These are phyloP conservation scores for Yarrowia hollandica DNA, from an alignment of 805 yeast genomes.

Conservation along the genomic window DNA sequence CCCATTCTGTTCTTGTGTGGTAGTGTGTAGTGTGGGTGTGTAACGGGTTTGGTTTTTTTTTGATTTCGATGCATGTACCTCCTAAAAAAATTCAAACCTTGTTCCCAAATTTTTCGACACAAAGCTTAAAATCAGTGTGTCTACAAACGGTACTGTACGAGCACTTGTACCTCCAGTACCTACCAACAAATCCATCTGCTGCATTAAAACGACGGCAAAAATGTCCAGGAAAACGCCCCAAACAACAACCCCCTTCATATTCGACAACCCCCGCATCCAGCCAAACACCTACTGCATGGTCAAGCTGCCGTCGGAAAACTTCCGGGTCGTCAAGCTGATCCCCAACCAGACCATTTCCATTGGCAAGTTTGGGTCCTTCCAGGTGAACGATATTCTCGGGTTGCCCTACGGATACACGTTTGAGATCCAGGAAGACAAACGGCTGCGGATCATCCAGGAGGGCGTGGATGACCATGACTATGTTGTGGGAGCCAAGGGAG, in stretches of 20 bases:
- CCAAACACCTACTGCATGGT: constrained; percentile 61
- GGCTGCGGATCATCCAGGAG: constrained; percentile 40
- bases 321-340: constrained; percentile 68
- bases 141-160: no score
- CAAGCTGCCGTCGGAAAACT: constrained; percentile 77
- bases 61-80: constrained; percentile 1
- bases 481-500: constrained; percentile 40
- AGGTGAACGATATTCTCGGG: constrained; percentile 73
- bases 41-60: background rate
- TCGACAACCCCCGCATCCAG: constrained; percentile 42
- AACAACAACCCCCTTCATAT: constrained; percentile 1
- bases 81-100: constrained; percentile 26
- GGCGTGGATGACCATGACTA: constrained; percentile 42
- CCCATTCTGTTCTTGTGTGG: constrained; percentile 58
- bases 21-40: background rate
- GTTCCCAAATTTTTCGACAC: constrained; percentile 18
- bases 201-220: no score
- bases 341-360: constrained; percentile 63
- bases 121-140: background rate
- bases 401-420: constrained; percentile 85
- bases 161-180: no score
- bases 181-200: no score
- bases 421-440: constrained; percentile 64
- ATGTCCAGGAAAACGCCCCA: background rate
- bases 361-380: constrained; percentile 90